Conservation (phyloP, 768 basidiomycete genomes). For the Steccherinum ochraceum region DNA sequence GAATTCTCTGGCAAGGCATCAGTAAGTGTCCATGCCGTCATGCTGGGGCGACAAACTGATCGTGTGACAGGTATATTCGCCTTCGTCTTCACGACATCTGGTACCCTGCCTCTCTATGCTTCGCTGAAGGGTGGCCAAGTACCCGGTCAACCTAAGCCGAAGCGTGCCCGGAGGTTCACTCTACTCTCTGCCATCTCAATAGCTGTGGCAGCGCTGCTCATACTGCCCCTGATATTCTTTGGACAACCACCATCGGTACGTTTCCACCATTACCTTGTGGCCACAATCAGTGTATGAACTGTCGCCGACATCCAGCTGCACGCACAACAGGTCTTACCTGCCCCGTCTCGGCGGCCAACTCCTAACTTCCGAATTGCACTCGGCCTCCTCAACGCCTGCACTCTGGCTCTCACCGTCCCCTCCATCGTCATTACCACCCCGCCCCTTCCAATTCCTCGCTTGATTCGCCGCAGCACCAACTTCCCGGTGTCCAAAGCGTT, state of each 20-base stretch:
- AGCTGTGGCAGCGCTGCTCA: slow-evolving; percentile 39
- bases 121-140: slow-evolving; percentile 43
- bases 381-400: slow-evolving; percentile 39
- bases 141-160: slow-evolving; percentile 34
- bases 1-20: slow-evolving; percentile 56
- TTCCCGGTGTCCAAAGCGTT: slow-evolving; percentile 42
- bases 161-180: slow-evolving; percentile 51
- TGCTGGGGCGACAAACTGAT: background rate
- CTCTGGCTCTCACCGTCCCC: slow-evolving; percentile 55
- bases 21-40: slow-evolving; percentile 36
- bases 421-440: slow-evolving; percentile 52
- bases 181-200: slow-evolving; percentile 47
- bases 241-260: no score
- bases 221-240: slow-evolving; percentile 55
- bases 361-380: slow-evolving; percentile 28
- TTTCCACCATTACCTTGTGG: no score
- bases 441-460: slow-evolving; percentile 40
- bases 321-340: no score
- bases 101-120: slow-evolving; percentile 60
- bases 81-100: slow-evolving; percentile 60
- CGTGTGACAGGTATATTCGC: slow-evolving; percentile 42
- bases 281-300: no score
- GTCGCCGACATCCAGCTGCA: no score
- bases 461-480: slow-evolving; percentile 31
- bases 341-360: slow-evolving; percentile 16